These are phyloP conservation scores for Talinum fruticosum DNA, from an alignment of 148 eudicot species.

Conservation along the genomic window DNA sequence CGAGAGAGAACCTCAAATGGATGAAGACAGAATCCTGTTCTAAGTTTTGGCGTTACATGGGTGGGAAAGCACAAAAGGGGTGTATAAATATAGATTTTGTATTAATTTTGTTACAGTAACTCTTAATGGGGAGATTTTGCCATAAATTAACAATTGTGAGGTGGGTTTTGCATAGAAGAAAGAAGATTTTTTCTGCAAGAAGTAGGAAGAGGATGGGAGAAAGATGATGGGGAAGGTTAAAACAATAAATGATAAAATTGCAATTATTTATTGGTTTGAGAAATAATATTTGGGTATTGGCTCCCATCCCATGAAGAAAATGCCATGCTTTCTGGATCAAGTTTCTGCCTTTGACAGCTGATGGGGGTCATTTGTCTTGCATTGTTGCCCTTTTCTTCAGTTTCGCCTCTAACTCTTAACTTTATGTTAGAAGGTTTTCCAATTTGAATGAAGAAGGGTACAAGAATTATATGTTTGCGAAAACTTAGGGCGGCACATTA, in stretches of 20 bases:
- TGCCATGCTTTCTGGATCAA: conserved; percentile 18
- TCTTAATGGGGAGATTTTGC: conserved; percentile 6
- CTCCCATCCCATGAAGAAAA: conserved; percentile 7
- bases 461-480: too few relatives aligned
- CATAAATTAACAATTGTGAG: not conserved
- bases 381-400: too few relatives aligned
- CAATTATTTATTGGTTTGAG: not conserved
- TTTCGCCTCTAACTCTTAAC: too few relatives aligned
- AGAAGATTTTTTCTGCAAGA: not conserved
- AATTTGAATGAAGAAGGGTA: too few relatives aligned
- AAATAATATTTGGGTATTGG: conserved; percentile 17
- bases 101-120: conserved; percentile 2
- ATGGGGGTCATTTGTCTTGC: conserved; percentile 3
- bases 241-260: not conserved
- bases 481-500: too few relatives aligned
- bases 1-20: not conserved
- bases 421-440: too few relatives aligned
- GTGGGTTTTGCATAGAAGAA: not conserved
- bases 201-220: not conserved
- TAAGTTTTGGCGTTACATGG: conserved; percentile 1
- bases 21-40: not conserved
- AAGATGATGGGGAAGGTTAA: not conserved
- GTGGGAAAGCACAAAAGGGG: conserved; percentile 1
- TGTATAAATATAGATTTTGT: conserved; percentile 1
- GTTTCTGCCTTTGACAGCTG: conserved; percentile 11